Conservation (phyloP, 148 eudicot genomes). For the Camellia lanceoleosa region DNA sequence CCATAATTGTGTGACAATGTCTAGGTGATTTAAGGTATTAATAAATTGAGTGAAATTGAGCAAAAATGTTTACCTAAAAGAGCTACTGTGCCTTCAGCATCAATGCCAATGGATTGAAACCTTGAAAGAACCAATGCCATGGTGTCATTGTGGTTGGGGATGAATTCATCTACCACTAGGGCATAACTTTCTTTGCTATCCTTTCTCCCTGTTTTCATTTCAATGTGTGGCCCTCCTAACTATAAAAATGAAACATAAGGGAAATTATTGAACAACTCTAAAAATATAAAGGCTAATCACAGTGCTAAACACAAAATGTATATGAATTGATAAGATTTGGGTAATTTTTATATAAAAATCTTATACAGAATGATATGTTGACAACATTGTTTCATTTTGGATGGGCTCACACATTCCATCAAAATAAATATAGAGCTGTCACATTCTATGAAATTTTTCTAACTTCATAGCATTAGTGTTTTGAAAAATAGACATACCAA, state of each 20-base stretch:
- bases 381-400: too few relatives aligned
- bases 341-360: too few relatives aligned
- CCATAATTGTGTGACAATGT: too few relatives aligned
- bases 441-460: too few relatives aligned
- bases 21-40: not conserved
- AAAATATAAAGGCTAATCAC: too few relatives aligned
- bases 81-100: slow-evolving; percentile 67
- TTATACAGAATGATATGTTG: too few relatives aligned
- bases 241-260: not conserved
- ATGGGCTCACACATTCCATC: too few relatives aligned
- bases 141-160: slow-evolving; percentile 69
- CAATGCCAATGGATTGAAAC: slow-evolving; percentile 59
- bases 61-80: slow-evolving; percentile 49
- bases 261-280: not conserved
- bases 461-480: too few relatives aligned
- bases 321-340: too few relatives aligned
- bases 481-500: slow-evolving; percentile 36
- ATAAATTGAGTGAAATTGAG: not conserved
- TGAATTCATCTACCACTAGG: slow-evolving; percentile 37
- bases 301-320: too few relatives aligned
- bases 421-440: too few relatives aligned
- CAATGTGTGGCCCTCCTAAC: slow-evolving; percentile 69
- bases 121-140: slow-evolving; percentile 51
- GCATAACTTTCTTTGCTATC: slow-evolving; percentile 51
- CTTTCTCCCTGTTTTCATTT: slow-evolving; percentile 71